These are phyloP conservation scores for Aspergillus sp. DNA, from an alignment of 2,329 filamentous ascomycete species.

Conservation along the genomic window DNA sequence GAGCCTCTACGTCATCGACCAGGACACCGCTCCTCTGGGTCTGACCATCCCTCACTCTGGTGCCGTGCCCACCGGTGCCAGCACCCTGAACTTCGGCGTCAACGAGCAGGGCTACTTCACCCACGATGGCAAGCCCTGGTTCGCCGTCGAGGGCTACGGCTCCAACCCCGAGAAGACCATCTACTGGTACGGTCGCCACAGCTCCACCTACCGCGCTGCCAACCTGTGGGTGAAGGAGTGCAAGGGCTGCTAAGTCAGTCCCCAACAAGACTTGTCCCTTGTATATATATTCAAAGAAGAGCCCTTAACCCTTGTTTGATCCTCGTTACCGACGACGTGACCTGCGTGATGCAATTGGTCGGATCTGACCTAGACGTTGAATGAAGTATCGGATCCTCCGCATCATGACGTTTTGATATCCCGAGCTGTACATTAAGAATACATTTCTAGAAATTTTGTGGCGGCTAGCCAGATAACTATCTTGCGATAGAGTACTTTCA, in stretches of 20 bases:
- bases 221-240: conserved; percentile 12
- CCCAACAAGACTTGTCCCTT: background rate
- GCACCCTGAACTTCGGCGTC: conserved; percentile 23
- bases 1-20: conserved; percentile 27
- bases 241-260: conserved; percentile 17
- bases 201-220: conserved; percentile 16
- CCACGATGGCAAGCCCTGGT: conserved; percentile 25
- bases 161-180: conserved; percentile 21
- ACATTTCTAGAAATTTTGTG: background rate
- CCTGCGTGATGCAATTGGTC: background rate
- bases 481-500: too few species aligned
- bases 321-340: background rate
- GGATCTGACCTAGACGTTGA: background rate
- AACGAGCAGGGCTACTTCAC: conserved; percentile 29
- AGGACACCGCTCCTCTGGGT: conserved; percentile 19
- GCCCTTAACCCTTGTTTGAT: background rate
- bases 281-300: background rate
- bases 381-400: background rate
- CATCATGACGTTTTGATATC: background rate
- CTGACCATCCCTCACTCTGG: conserved; percentile 31
- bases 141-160: conserved; percentile 26
- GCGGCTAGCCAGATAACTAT: background rate
- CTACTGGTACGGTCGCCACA: conserved; percentile 29
- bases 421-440: background rate
- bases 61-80: conserved; percentile 23